Conservation (phyloP, 2,329 filamentous ascomycete genomes). For the Phoma herbarum region DNA sequence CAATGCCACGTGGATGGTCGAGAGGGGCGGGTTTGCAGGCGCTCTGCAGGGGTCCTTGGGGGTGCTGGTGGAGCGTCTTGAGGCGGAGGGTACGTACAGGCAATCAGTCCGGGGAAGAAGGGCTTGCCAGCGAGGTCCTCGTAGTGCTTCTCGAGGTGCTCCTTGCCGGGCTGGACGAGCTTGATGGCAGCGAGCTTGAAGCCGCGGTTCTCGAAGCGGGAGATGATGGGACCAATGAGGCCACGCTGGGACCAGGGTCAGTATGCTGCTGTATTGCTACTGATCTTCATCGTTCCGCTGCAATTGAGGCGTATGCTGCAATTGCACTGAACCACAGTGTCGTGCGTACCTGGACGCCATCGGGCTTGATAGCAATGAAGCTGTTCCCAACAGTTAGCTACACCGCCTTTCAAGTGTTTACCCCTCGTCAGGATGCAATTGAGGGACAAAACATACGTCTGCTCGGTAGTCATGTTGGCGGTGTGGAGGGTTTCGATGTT, state of each 20-base stretch:
- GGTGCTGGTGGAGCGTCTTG: background rate
- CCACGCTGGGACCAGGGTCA: constrained; percentile 73
- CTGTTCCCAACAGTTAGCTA: constrained; percentile 60
- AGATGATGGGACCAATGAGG: constrained; percentile 96
- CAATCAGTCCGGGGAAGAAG: constrained; percentile 94
- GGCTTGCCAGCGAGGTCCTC: constrained; percentile 90
- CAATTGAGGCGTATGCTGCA: constrained; percentile 7
- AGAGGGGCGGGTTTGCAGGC: background rate
- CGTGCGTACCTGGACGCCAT: constrained; percentile 89
- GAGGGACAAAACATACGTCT: constrained; percentile 74
- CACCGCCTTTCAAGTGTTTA: constrained; percentile 22
- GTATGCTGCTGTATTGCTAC: background rate
- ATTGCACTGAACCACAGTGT: constrained; percentile 1
- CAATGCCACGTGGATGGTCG: constrained; percentile 15
- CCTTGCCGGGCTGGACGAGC: constrained; percentile 86
- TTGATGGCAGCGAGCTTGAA: constrained; percentile 99
- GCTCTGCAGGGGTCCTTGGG: constrained; percentile 3
- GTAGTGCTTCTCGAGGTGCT: constrained; percentile 99
- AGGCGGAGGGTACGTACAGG: constrained; percentile 70
- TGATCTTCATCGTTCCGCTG: background rate
- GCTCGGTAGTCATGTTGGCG: constrained; percentile 71
- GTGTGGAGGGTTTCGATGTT: constrained; percentile 46
- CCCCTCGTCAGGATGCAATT: constrained; percentile 5
- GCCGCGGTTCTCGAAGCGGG: constrained; percentile 96
- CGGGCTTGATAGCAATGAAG: constrained; percentile 99